These are phyloP conservation scores for Lichenothelia convexa DNA, from an alignment of 495 filamentous ascomycete genomes.

Conservation along the genomic window DNA sequence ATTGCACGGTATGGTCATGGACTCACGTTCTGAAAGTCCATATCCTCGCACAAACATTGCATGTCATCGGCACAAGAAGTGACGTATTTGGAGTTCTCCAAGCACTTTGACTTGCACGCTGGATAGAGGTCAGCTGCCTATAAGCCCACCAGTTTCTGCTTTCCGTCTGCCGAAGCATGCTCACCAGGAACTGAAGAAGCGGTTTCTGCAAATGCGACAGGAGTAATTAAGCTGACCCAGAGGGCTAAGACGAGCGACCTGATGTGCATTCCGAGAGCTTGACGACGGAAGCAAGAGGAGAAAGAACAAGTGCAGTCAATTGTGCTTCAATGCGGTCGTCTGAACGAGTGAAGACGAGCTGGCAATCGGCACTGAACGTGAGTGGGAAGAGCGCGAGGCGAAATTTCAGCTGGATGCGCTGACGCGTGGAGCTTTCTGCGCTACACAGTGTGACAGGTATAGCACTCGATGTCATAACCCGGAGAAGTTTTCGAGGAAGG, in stretches of 20 bases:
- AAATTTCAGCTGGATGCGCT: too few relatives aligned
- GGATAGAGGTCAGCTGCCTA: neutral
- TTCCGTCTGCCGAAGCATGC: neutral
- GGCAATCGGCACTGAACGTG: too few relatives aligned
- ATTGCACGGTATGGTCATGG: constrained; percentile 2
- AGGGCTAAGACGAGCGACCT: too few relatives aligned
- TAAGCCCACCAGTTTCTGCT: neutral
- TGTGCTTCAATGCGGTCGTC: neutral
- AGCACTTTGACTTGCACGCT: constrained; percentile 15
- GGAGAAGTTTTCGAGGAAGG: too few relatives aligned
- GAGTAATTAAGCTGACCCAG: too few relatives aligned
- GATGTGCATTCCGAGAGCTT: too few relatives aligned
- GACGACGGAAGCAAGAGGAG: too few relatives aligned
- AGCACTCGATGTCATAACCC: too few relatives aligned
- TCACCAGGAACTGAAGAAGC: constrained; percentile 1
- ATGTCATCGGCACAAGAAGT: constrained; percentile 15
- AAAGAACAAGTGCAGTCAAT: too few relatives aligned
- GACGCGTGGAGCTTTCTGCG: too few relatives aligned
- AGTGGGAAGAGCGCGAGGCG: too few relatives aligned
- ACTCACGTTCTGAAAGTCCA: constrained; percentile 19
- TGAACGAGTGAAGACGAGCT: constrained; percentile 3
- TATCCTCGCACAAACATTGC: constrained; percentile 19
- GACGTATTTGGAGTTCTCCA: constrained; percentile 25
- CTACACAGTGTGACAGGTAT: too few relatives aligned
- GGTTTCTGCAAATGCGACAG: neutral